Evolutionary conservation across 164 flowering plant genomes (phyloP), one percentile per base, ranked within the genome.

Genomic region (Magnolia kwangsiensis): DNA sequence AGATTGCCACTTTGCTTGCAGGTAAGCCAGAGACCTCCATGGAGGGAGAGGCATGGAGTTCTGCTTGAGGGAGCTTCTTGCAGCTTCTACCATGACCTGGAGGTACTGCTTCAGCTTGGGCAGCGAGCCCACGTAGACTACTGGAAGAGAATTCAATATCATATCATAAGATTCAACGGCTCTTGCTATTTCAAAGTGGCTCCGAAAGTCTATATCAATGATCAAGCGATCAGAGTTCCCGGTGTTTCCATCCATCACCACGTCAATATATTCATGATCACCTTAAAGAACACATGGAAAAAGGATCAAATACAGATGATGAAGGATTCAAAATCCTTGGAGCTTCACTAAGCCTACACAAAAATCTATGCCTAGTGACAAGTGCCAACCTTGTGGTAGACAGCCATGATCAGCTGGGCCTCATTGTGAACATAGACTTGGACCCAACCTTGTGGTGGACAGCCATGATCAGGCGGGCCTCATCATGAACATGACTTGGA

Each of bases 11-110:
- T 95, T 95, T 0, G 95, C 88, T 83, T 93, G 93, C 84, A 93
- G 76, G 79, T 95, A 95, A 51, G 94, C 91, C 14, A 93, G 87
- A 14, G 98, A 93, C 80, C 98, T 89, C 98, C 98, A 95, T 5
- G 98, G 98, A 71, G 98, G 98, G 66, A 95, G 85, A 66, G 97
- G 98, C 98, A 95, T 95, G 18, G 97, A 93, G 74, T 93, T 95
- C 81, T 92, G 97, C 81, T 89, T 88, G 3, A 95, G 88, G 50
- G 98, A 95, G 50, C 84, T 84, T 78, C 82, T 87, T 76, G 95
- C 91, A 75, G 98, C 98, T 69, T 95, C 97, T n/a, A 76, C 98
- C 98, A 95, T 91, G 7, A 89, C 86, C 75, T 83, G 89, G 50
- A 95, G 97, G 49, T 82, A 84, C 76, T 93, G 93, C 68, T 88